phyloP scores from a whole-genome alignment of 306 rosid genomes.

The Cyamopsis tetragonoloba region DNA sequence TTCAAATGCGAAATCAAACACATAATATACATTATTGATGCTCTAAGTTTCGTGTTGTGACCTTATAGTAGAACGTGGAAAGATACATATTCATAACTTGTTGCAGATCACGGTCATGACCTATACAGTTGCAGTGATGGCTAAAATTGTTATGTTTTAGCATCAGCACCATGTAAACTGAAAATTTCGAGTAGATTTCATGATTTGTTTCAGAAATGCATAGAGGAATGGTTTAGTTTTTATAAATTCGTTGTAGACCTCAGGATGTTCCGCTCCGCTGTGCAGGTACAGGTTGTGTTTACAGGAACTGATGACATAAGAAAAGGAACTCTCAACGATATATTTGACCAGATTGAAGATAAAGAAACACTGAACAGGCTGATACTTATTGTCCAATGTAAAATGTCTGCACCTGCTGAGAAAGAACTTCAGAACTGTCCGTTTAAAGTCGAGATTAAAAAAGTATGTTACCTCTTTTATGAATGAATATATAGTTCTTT shows the following conservation, averaged over 20 bases:
- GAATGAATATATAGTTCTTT: background rate
- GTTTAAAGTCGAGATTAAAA: slow-evolving; percentile 39
- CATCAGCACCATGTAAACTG: too few species aligned
- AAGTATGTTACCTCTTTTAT: slow-evolving; percentile 27
- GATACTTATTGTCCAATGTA: slow-evolving; percentile 41
- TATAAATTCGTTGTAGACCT: too few species aligned
- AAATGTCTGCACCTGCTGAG: slow-evolving; percentile 31
- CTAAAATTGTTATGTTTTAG: too few species aligned
- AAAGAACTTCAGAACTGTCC: slow-evolving; percentile 25
- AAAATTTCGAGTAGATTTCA: too few species aligned
- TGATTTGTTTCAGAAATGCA: background rate
- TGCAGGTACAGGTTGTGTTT: slow-evolving; percentile 44
- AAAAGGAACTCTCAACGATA: background rate
- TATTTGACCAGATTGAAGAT: slow-evolving; percentile 18
- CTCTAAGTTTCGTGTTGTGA: too few species aligned
- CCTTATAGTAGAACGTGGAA: too few species aligned
- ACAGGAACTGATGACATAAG: slow-evolving; percentile 35
- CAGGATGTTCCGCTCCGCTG: background rate
- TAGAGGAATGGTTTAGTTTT: too few species aligned
- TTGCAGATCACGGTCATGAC: too few species aligned
- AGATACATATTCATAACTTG: too few species aligned
- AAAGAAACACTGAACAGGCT: slow-evolving; percentile 26
- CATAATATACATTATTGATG: too few species aligned
- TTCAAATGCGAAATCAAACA: too few species aligned
- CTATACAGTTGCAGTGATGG: too few species aligned